phyloP scores from a whole-genome alignment of 305 asterid species.

The Fraxinus dipetala region DNA sequence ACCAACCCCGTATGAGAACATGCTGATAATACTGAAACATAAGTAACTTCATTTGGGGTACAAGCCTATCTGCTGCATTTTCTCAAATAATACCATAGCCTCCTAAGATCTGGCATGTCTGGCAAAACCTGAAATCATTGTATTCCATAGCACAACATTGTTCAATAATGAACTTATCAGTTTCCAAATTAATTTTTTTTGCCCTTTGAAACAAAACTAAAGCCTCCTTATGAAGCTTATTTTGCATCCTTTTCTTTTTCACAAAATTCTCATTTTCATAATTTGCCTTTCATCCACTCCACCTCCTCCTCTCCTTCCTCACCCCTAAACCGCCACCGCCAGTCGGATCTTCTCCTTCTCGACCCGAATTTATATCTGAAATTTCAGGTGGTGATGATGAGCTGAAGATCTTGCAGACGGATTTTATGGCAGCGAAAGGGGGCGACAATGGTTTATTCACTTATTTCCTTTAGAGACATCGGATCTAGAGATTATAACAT shows the following conservation, averaged over 20 bases:
- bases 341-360: too few relatives aligned
- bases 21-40: slow-evolving; percentile 36
- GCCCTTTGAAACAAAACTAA: slow-evolving; percentile 28
- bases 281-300: neutral
- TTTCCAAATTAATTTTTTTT: slow-evolving; percentile 25
- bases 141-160: slow-evolving; percentile 39
- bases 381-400: neutral
- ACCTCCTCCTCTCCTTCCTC: neutral
- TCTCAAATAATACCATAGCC: neutral
- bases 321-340: too few relatives aligned
- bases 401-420: too few relatives aligned
- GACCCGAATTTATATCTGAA: neutral
- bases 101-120: neutral
- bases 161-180: slow-evolving; percentile 30
- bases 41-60: neutral
- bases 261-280: neutral
- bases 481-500: neutral
- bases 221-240: slow-evolving; percentile 31
- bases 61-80: neutral
- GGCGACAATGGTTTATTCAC: neutral
- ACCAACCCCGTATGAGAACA: slow-evolving; percentile 50
- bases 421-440: neutral
- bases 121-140: slow-evolving; percentile 2
- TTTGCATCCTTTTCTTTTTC: neutral
- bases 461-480: neutral